Evolutionary conservation across 2,329 filamentous ascomycete genomes (phyloP), one percentile per base, ranked within the genome.

Genomic region (Penicillium verrucosum): DNA sequence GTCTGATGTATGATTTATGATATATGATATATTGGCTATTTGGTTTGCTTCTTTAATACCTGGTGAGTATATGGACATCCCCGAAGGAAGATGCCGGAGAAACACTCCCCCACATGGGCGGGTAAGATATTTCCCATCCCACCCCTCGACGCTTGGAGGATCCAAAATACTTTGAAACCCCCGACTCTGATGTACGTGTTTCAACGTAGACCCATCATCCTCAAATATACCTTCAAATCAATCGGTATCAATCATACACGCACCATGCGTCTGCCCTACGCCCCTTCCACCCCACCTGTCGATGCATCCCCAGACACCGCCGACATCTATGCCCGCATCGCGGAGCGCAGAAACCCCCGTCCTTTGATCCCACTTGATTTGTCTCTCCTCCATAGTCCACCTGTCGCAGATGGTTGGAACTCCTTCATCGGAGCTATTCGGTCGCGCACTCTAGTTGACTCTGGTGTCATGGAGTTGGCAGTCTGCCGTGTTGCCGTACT

Each of bases 401-500:
- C 85, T 18, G 82, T 93, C 1, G 89, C 89, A 16, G 86, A 90
- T 74, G 89, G 89, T 51, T 85, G 81, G 78, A 85, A 85, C 69
- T 75, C 77, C 46, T 84, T 85, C 67, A 70, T 85, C 8, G 80
- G 80, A 45, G 76, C 82, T 9, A 81, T 85, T 51, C 80, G 82
- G 51, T 80, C 77, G 0, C 71, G 76, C 48, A 84, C 81, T 1
- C 69, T 75, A 4, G 70, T 85, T 1, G 68, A 79, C 12, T 68
- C 72, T 4, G 73, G 68, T 10, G 62, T 92, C 27, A 85, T 89
- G 59, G 91, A 96, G 77, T 79, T 92, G 16, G 88, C 89, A 56
- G 90, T 96, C 62, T 90, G 85, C 64, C 83, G 90, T 47, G 89
- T 96, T 8, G 91, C 91, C 5, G 87, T 89, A 7, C 82, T 90